Evolutionary conservation across 768 basidiomycete genomes (phyloP).

Genomic region (Rhodosporidiobolus sp.): DNA sequence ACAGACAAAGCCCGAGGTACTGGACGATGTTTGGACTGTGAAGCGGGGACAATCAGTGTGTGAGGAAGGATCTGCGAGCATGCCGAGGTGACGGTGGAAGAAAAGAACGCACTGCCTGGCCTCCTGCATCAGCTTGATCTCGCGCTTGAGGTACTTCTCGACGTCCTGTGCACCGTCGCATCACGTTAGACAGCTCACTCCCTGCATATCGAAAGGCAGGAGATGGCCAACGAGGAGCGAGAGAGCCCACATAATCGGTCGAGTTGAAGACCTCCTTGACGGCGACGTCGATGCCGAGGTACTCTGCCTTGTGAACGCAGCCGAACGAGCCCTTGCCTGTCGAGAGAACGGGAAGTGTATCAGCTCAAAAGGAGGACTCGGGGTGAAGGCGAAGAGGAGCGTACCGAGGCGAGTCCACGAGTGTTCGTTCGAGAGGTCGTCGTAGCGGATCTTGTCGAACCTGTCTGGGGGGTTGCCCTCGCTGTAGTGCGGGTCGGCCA

Average conservation of each 20-base stretch:
- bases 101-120: constrained; percentile 28
- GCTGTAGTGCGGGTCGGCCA: background rate
- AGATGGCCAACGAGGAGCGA: background rate
- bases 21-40: constrained; percentile 56
- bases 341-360: too few relatives aligned
- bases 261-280: constrained; percentile 76
- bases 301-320: constrained; percentile 85
- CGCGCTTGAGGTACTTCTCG: constrained; percentile 95
- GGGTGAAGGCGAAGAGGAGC: background rate
- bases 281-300: constrained; percentile 76
- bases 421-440: constrained; percentile 21
- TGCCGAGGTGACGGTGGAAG: background rate
- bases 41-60: background rate
- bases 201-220: background rate
- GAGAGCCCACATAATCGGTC: constrained; percentile 70
- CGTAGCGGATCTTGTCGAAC: constrained; percentile 36
- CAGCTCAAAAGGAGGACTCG: too few relatives aligned
- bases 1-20: constrained; percentile 79
- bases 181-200: too few relatives aligned
- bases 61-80: background rate
- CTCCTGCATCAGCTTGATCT: constrained; percentile 93
- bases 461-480: constrained; percentile 17
- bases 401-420: background rate
- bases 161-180: constrained; percentile 48
- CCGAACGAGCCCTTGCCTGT: constrained; percentile 89